A percentile compares a stretch with the other conserved stretches of the same genome.
phyloP scores from a whole-genome alignment of 225 moss, liverwort and hornwort genomes.

The Pleurozium schreberi region DNA sequence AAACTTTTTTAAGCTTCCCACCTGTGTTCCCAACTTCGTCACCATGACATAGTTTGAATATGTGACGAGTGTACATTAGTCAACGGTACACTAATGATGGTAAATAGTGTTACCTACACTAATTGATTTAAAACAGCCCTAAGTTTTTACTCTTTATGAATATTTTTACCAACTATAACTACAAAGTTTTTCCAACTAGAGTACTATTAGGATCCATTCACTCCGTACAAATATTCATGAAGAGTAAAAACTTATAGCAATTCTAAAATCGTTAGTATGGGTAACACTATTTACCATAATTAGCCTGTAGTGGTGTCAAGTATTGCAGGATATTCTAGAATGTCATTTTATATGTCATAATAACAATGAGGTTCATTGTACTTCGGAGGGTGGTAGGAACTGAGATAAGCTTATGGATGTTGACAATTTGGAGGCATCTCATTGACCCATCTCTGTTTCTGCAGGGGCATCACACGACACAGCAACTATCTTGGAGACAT shows the following conservation, averaged over 20 bases:
- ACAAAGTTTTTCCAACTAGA: no score
- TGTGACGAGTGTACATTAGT: background rate
- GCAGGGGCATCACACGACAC: constrained; percentile 92
- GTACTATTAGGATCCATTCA: no score
- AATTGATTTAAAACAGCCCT: no score
- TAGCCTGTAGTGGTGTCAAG: background rate
- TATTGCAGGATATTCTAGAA: background rate
- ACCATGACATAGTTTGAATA: background rate
- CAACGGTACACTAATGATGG: no score
- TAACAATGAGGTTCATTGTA: background rate
- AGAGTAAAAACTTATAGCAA: no score
- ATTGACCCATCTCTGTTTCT: background rate
- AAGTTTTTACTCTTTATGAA: no score
- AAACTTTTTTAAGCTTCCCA: background rate
- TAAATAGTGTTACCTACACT: no score
- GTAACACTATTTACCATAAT: no score
- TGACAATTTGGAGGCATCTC: background rate
- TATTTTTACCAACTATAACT: no score
- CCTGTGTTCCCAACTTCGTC: background rate
- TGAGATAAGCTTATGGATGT: background rate
- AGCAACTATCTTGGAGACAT: constrained; percentile 98
- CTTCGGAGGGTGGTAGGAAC: background rate
- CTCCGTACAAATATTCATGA: no score
- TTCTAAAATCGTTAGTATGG: no score
- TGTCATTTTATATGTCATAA: background rate